Percentiles rank a stretch among this genome's conserved stretches.
Conservation (phyloP, 2,329 filamentous ascomycete genomes). For the Microascus cirrosus region DNA sequence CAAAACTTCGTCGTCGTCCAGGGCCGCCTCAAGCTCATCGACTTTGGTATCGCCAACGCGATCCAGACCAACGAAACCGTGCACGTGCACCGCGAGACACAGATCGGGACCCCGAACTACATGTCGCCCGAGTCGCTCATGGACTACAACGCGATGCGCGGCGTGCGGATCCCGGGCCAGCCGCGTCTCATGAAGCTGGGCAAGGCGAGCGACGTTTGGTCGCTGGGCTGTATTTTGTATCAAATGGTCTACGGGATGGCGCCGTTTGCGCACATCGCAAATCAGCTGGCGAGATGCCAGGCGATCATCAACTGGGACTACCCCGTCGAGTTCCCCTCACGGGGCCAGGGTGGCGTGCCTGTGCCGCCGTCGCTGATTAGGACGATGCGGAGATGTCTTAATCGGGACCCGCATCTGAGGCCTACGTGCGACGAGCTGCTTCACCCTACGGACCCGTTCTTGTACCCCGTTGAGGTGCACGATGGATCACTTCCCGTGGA, state of each 20-base stretch:
- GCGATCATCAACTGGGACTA: slow-evolving; percentile 75
- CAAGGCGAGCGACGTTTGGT: slow-evolving; percentile 94
- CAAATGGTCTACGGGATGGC: slow-evolving; percentile 98
- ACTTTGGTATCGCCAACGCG: slow-evolving; percentile 96
- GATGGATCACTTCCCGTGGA: slow-evolving; percentile 47
- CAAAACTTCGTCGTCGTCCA: slow-evolving; percentile 93
- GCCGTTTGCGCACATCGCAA: slow-evolving; percentile 85
- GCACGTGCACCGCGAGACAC: slow-evolving; percentile 91
- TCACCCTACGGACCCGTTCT: slow-evolving; percentile 46
- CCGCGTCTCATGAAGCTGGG: slow-evolving; percentile 88
- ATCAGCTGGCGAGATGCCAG: slow-evolving; percentile 76
- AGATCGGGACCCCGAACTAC: slow-evolving; percentile 95
- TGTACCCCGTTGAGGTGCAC: slow-evolving; percentile 48
- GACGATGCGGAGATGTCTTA: slow-evolving; percentile 52
- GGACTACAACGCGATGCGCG: slow-evolving; percentile 63
- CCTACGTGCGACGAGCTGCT: slow-evolving; percentile 55
- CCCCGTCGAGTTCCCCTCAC: slow-evolving; percentile 58
- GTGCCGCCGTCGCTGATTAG: slow-evolving; percentile 49
- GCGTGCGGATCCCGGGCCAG: slow-evolving; percentile 24
- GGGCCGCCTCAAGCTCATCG: slow-evolving; percentile 87
- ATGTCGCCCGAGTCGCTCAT: slow-evolving; percentile 95
- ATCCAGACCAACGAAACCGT: slow-evolving; percentile 93
- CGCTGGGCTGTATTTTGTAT: slow-evolving; percentile 89
- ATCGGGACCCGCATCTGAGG: slow-evolving; percentile 48
- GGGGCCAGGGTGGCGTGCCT: slow-evolving; percentile 53